A percentile compares a stretch with the other conserved stretches of the same genome.
These are phyloP conservation scores for Neofusicoccum kwambonambiense DNA, from an alignment of 2,329 filamentous ascomycete species.

Conservation along the genomic window DNA sequence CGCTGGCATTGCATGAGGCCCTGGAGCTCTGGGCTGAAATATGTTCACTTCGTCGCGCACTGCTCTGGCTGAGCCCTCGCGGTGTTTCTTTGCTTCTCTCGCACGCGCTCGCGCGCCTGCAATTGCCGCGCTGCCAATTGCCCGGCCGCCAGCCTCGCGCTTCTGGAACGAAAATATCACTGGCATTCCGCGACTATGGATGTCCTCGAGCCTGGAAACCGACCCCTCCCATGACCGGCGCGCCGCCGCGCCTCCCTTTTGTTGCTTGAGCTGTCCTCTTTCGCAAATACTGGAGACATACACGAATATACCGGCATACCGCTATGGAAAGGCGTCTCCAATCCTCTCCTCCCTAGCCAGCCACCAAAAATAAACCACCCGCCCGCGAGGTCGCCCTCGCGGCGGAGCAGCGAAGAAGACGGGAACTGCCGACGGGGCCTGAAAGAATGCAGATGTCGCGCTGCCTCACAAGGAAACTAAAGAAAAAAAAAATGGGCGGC, in stretches of 20 bases:
- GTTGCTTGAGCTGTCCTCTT: conserved; percentile 8
- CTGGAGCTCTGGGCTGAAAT: conserved; percentile 15
- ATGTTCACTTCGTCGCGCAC: conserved; percentile 16
- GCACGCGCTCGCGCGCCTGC: background rate
- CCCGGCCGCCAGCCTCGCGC: background rate
- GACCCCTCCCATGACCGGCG: conserved; percentile 14
- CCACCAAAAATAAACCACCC: background rate
- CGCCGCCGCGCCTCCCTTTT: conserved; percentile 7
- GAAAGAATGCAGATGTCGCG: conserved; percentile 9
- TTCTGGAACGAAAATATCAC: background rate
- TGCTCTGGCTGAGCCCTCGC: conserved; percentile 5
- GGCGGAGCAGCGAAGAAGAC: background rate
- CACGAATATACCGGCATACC: background rate
- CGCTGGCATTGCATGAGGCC: conserved; percentile 16
- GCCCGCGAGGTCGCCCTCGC: conserved; percentile 9
- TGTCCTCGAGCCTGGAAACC: conserved; percentile 12
- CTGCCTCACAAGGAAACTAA: conserved; percentile 1
- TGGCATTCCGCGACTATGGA: conserved; percentile 16
- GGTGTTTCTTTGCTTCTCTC: conserved; percentile 4
- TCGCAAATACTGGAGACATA: conserved; percentile 2
- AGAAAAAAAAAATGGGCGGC: conserved; percentile 20
- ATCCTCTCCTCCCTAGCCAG: background rate
- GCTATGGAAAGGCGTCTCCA: conserved; percentile 4
- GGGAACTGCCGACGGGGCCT: background rate
- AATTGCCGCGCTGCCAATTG: conserved; percentile 15